Conservation (phyloP, 2,329 filamentous ascomycete genomes). For the Pyricularia sp. region DNA sequence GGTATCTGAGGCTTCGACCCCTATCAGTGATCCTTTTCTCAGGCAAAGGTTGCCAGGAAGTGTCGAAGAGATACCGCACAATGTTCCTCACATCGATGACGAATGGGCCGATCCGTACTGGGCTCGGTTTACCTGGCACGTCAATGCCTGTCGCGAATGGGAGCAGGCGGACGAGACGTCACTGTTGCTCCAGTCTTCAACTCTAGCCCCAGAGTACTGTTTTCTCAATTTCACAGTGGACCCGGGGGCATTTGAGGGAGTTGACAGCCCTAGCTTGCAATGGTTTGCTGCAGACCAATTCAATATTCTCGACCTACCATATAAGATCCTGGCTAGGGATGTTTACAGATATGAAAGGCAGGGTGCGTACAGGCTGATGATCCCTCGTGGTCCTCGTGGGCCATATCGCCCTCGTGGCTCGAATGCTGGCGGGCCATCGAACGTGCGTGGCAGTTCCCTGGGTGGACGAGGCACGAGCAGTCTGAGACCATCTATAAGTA, state of each 20-base stretch:
- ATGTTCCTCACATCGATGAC: conserved; percentile 11
- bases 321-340: conserved; percentile 26
- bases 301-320: conserved; percentile 30
- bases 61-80: conserved; percentile 20
- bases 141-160: conserved; percentile 33
- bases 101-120: conserved; percentile 17
- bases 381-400: background rate
- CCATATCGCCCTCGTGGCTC: background rate
- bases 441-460: background rate
- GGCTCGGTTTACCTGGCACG: conserved; percentile 18
- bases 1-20: conserved; percentile 27
- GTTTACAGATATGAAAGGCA: conserved; percentile 4
- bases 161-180: conserved; percentile 30
- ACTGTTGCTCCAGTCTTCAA: conserved; percentile 21
- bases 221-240: conserved; percentile 28
- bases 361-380: background rate
- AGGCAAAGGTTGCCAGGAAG: conserved; percentile 21
- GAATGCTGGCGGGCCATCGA: background rate
- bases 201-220: conserved; percentile 24
- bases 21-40: conserved; percentile 26
- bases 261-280: conserved; percentile 11
- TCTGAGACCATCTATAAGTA: background rate
- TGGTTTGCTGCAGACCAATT: conserved; percentile 31
- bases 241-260: conserved; percentile 5
- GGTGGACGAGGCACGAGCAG: background rate